These are phyloP conservation scores for Linnemannia hyalina DNA, from an alignment of 192 early-diverging fungal genomes.

Conservation along the genomic window DNA sequence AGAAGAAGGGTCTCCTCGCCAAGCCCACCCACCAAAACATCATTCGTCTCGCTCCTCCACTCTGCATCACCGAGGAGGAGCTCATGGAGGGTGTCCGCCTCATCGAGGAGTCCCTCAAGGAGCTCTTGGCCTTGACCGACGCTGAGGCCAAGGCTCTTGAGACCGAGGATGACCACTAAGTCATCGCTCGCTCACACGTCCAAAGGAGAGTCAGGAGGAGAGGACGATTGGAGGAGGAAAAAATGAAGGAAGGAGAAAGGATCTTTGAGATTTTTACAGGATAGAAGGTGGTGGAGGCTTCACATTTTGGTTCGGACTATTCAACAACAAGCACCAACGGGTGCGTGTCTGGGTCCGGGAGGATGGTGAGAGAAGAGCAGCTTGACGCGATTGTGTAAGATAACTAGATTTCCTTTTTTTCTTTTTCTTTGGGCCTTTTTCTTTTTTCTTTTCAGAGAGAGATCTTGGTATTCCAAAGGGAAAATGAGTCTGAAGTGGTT, in stretches of 20 bases:
- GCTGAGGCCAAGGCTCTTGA: conserved; percentile 56
- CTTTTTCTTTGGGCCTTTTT: conserved; percentile 50
- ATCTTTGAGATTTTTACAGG: conserved; percentile 45
- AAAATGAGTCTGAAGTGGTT: conserved; percentile 62
- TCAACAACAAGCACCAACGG: conserved; percentile 5
- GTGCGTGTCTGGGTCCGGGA: conserved; percentile 10
- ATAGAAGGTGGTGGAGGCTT: conserved; percentile 40
- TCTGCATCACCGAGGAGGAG: conserved; percentile 95
- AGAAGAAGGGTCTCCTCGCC: conserved; percentile 92
- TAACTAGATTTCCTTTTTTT: conserved; percentile 60
- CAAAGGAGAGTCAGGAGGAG: conserved; percentile 5
- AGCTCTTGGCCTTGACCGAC: conserved; percentile 67
- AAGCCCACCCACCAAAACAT: conserved; percentile 99
- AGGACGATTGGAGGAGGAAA: neutral
- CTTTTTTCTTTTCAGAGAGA: neutral
- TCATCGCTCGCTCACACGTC: neutral
- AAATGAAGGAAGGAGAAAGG: conserved; percentile 25
- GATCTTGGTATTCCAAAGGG: conserved; percentile 31
- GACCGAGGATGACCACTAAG: conserved; percentile 54
- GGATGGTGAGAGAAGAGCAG: conserved; percentile 57
- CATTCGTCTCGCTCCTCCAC: conserved; percentile 95
- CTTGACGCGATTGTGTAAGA: conserved; percentile 53
- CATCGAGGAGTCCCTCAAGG: conserved; percentile 82
- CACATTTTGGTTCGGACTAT: conserved; percentile 40
- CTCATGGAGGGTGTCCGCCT: conserved; percentile 84